A percentile compares a stretch with the other conserved stretches of the same genome.
phyloP scores from a whole-genome alignment of 306 rosid species.

The Neltuma alba region DNA sequence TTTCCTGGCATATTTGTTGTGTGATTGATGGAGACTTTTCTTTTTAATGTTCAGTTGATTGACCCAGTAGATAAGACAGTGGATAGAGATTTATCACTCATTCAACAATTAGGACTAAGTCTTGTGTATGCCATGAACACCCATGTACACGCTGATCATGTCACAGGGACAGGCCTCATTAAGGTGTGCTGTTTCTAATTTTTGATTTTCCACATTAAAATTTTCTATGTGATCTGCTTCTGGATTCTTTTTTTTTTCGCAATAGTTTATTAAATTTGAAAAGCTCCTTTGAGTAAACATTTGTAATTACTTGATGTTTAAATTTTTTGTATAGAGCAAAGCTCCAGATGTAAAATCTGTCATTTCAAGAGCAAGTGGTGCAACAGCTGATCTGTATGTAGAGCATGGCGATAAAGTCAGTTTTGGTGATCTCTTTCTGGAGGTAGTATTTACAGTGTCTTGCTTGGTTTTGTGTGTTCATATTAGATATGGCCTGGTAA shows the following conservation, averaged over 20 bases:
- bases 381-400: conserved; percentile 71
- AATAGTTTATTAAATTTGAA: not conserved
- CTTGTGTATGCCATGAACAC: conserved; percentile 88
- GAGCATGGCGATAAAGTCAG: conserved; percentile 63
- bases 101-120: conserved; percentile 72
- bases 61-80: conserved; percentile 94
- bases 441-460: conserved; percentile 52
- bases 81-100: conserved; percentile 82
- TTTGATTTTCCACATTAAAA: not conserved
- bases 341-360: conserved; percentile 75
- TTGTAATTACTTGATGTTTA: conserved; percentile 8
- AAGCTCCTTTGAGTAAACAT: not conserved
- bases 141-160: conserved; percentile 99
- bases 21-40: conserved; percentile 8
- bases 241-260: not conserved
- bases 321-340: conserved; percentile 55
- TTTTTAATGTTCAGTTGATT: conserved; percentile 65
- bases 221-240: not conserved
- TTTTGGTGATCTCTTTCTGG: conserved; percentile 81
- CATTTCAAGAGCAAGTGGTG: conserved; percentile 84
- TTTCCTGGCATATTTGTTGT: not conserved
- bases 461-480: not conserved
- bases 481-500: not conserved
- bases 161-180: conserved; percentile 88
- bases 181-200: conserved; percentile 57